These are phyloP conservation scores for Akebia trifoliata DNA, from an alignment of 164 flowering plant species.

Conservation along the genomic window DNA sequence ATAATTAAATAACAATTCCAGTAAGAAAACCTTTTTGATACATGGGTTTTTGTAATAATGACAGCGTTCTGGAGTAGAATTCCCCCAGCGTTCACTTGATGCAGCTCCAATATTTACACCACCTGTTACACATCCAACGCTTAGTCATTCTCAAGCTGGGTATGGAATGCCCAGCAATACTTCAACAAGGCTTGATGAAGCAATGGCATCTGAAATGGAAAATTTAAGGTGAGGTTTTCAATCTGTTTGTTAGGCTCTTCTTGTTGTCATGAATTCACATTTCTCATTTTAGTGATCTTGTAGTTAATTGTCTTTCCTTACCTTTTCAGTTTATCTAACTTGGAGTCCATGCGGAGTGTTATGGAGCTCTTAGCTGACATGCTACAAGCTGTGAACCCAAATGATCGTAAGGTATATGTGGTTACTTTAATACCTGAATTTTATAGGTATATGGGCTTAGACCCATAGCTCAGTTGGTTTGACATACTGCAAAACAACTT, in stretches of 20 bases:
- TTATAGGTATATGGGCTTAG: too few species aligned
- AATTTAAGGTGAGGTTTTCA: conserved; percentile 49
- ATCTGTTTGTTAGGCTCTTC: not conserved
- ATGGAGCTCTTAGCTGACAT: conserved; percentile 77
- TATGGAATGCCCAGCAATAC: conserved; percentile 83
- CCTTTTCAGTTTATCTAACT: conserved; percentile 44
- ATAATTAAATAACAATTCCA: not conserved
- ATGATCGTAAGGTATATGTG: conserved; percentile 49
- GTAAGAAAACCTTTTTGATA: not conserved
- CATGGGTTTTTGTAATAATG: conserved; percentile 11
- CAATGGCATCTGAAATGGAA: conserved; percentile 83
- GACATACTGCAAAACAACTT: too few species aligned
- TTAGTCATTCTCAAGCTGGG: conserved; percentile 47
- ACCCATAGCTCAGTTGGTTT: too few species aligned
- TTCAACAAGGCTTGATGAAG: conserved; percentile 82
- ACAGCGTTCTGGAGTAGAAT: conserved; percentile 80
- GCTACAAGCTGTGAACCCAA: conserved; percentile 84
- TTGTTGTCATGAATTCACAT: not conserved
- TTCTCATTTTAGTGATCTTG: too few species aligned
- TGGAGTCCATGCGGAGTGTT: conserved; percentile 68
- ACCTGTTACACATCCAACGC: conserved; percentile 49
- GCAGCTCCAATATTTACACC: conserved; percentile 82
- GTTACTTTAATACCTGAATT: not conserved
- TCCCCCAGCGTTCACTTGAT: conserved; percentile 64
- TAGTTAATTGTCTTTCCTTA: not conserved